Conservation (phyloP, 306 rosid species). For the Cucumis melo region DNA sequence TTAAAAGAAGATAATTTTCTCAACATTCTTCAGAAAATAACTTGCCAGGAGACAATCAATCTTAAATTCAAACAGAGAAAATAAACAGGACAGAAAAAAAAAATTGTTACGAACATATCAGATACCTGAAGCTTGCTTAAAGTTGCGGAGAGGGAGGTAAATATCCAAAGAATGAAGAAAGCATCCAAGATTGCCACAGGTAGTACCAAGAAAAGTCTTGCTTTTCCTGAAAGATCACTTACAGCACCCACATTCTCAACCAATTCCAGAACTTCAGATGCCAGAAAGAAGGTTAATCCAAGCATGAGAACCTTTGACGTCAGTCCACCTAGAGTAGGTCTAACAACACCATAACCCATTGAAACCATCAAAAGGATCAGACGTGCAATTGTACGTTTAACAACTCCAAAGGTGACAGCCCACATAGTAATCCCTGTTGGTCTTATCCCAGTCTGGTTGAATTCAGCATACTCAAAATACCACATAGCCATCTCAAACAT, state of each 20-base stretch:
- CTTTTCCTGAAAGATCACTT: conserved; percentile 93
- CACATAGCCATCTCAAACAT: conserved; percentile 94
- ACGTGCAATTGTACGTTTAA: conserved; percentile 78
- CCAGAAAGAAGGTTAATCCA: conserved; percentile 85
- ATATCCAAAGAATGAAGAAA: conserved; percentile 96
- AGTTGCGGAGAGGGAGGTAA: conserved; percentile 86
- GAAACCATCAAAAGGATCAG: conserved; percentile 69
- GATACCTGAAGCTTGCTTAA: conserved; percentile 95
- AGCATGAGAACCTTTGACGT: conserved; percentile 83
- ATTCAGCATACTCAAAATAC: conserved; percentile 88
- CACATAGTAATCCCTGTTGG: conserved; percentile 84
- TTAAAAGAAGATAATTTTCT: not conserved
- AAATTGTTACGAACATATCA: conserved; percentile 1
- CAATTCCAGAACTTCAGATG: conserved; percentile 87
- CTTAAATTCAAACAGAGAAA: not conserved
- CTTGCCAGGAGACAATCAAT: not conserved
- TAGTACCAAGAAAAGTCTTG: conserved; percentile 79
- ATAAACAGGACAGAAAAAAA: conserved; percentile 2
- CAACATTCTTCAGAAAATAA: not conserved
- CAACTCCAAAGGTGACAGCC: conserved; percentile 85
- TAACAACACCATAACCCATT: conserved; percentile 94
- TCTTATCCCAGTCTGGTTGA: conserved; percentile 80
- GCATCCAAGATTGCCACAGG: conserved; percentile 90
- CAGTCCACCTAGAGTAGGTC: conserved; percentile 96
- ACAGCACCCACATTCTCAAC: conserved; percentile 93